Percentiles rank a stretch among this genome's conserved stretches.
Conservation (phyloP, 306 rosid species). For the Comarum palustre region DNA sequence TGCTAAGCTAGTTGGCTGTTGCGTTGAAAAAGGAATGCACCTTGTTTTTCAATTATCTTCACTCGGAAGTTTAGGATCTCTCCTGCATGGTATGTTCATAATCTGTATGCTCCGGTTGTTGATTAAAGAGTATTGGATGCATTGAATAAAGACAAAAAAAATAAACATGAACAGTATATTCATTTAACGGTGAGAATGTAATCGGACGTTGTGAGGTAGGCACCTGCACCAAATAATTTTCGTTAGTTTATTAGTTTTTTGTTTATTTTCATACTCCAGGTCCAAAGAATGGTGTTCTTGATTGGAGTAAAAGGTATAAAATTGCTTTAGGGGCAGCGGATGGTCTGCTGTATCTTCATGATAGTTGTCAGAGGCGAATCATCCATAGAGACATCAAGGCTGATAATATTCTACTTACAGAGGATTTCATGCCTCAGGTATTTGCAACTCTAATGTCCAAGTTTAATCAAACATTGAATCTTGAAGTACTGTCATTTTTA, state of each 20-base stretch:
- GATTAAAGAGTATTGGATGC: too few relatives aligned
- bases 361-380: slow-evolving; percentile 60
- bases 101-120: slow-evolving; percentile 12
- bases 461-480: background rate
- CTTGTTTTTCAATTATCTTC: slow-evolving; percentile 64
- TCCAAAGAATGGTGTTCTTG: slow-evolving; percentile 34
- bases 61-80: slow-evolving; percentile 68
- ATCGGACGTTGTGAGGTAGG: too few relatives aligned
- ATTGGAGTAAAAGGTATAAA: slow-evolving; percentile 70
- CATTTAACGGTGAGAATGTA: too few relatives aligned
- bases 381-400: slow-evolving; percentile 83
- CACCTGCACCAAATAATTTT: too few relatives aligned
- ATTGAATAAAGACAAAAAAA: too few relatives aligned
- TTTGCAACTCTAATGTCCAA: slow-evolving; percentile 15
- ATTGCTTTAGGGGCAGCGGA: slow-evolving; percentile 63
- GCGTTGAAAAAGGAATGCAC: slow-evolving; percentile 67
- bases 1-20: slow-evolving; percentile 68
- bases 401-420: slow-evolving; percentile 69
- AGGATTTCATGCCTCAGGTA: slow-evolving; percentile 83
- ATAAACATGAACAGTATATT: too few relatives aligned
- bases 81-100: slow-evolving; percentile 61
- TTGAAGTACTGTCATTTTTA: background rate
- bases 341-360: slow-evolving; percentile 80
- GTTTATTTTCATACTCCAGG: slow-evolving; percentile 37
- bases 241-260: slow-evolving; percentile 15